Percentiles rank a stretch among this genome's conserved stretches.
phyloP scores from a whole-genome alignment of 2,329 filamentous ascomycete species.

The Colletotrichum nymphaeae region DNA sequence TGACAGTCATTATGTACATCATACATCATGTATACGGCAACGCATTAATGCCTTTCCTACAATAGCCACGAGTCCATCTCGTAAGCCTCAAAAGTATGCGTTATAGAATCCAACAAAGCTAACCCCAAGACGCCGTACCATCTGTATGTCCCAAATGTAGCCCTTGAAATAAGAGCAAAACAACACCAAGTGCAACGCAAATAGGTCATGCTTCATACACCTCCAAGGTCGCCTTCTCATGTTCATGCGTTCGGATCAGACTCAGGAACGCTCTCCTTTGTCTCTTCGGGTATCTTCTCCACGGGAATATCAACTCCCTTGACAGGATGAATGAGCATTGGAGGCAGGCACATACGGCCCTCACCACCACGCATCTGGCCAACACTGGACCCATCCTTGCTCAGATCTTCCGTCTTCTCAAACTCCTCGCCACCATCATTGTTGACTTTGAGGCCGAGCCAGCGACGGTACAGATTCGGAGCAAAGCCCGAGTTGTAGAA shows the following conservation, averaged over 20 bases:
- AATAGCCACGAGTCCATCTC: conserved; percentile 19
- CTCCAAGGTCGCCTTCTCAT: neutral
- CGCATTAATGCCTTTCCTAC: conserved; percentile 34
- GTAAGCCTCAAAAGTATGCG: conserved; percentile 4
- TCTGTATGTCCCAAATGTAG: conserved; percentile 25
- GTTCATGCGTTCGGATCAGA: conserved; percentile 61
- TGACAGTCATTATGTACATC: conserved; percentile 35
- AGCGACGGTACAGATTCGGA: conserved; percentile 83
- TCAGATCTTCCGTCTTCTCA: conserved; percentile 69
- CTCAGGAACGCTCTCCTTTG: conserved; percentile 54
- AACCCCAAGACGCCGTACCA: conserved; percentile 34
- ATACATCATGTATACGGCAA: conserved; percentile 32
- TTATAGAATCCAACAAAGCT: conserved; percentile 28
- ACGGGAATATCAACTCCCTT: conserved; percentile 79
- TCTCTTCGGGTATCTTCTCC: conserved; percentile 63
- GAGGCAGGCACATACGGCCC: conserved; percentile 90
- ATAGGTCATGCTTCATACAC: conserved; percentile 23
- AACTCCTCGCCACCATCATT: conserved; percentile 83
- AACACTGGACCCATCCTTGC: conserved; percentile 60
- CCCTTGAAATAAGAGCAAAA: conserved; percentile 13
- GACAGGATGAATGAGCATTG: conserved; percentile 89
- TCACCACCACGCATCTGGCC: conserved; percentile 73
- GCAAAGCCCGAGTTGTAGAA: conserved; percentile 91
- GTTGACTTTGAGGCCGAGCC: conserved; percentile 85
- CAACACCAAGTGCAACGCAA: conserved; percentile 12